A percentile compares a stretch with the other conserved stretches of the same genome.
Evolutionary conservation across 257 asterid species (phyloP).

Genomic region (Fraxinus pennsylvanica): DNA sequence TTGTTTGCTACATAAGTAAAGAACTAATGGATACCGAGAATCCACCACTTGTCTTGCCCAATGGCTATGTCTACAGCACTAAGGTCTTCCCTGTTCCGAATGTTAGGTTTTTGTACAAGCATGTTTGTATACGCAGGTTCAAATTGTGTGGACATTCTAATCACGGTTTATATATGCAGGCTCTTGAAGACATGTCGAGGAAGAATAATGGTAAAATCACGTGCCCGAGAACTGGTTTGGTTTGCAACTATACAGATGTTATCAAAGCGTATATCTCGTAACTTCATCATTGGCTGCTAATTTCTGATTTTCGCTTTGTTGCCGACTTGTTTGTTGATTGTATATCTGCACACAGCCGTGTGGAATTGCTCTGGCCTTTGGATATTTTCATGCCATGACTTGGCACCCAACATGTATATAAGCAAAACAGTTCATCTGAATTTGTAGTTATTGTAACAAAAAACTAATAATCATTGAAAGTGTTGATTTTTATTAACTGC

Average conservation of each 20-base stretch:
- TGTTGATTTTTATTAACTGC: slow-evolving; percentile 1
- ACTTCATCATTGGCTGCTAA: neutral
- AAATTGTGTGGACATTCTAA: neutral
- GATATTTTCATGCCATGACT: neutral
- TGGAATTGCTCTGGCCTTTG: slow-evolving; percentile 12
- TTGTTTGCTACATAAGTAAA: slow-evolving; percentile 85
- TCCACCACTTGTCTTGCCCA: slow-evolving; percentile 95
- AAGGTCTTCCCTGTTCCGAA: slow-evolving; percentile 52
- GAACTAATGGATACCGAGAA: slow-evolving; percentile 96
- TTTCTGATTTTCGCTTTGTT: neutral
- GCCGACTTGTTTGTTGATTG: slow-evolving; percentile 3
- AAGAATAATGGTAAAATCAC: slow-evolving; percentile 74
- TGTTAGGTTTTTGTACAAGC: neutral
- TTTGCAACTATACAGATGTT: slow-evolving; percentile 66
- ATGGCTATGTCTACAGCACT: slow-evolving; percentile 96
- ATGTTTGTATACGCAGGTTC: neutral
- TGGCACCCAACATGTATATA: slow-evolving; percentile 35
- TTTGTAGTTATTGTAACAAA: neutral
- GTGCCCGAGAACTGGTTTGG: slow-evolving; percentile 81
- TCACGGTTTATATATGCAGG: slow-evolving; percentile 43
- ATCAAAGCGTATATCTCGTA: slow-evolving; percentile 83
- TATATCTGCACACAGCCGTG: neutral
- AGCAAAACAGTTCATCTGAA: slow-evolving; percentile 18
- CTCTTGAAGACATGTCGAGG: slow-evolving; percentile 92
- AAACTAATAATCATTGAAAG: neutral